These are phyloP conservation scores for Fusarium lateritium DNA, from an alignment of 2,329 filamentous ascomycete genomes.

Conservation along the genomic window DNA sequence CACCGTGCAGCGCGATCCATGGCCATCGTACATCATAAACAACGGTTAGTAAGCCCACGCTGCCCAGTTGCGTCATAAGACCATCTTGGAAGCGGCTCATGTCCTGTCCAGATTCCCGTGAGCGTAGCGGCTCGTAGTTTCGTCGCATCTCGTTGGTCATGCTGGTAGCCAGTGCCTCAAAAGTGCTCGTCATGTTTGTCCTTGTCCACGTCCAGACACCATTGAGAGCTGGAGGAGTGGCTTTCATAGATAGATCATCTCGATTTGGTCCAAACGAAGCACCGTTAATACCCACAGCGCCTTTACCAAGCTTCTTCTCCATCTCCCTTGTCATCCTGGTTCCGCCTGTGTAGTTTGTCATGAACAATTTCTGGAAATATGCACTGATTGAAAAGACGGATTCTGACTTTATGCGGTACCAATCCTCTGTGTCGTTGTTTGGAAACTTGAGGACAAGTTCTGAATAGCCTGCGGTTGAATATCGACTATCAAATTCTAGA, in stretches of 20 bases:
- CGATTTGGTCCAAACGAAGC: neutral
- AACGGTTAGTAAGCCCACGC: slow-evolving; percentile 1
- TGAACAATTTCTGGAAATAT: slow-evolving; percentile 10
- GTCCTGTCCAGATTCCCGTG: slow-evolving; percentile 4
- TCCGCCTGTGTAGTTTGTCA: neutral
- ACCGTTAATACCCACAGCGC: slow-evolving; percentile 17
- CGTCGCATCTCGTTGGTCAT: slow-evolving; percentile 30
- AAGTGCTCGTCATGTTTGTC: slow-evolving; percentile 17
- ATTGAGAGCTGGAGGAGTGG: slow-evolving; percentile 3
- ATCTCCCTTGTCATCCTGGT: neutral
- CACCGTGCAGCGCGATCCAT: slow-evolving; percentile 14
- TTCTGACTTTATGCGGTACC: neutral
- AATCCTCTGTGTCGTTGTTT: neutral
- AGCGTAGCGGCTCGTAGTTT: neutral
- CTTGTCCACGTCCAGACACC: slow-evolving; percentile 17
- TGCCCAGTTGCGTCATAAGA: slow-evolving; percentile 4
- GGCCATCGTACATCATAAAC: slow-evolving; percentile 20
- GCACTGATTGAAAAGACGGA: slow-evolving; percentile 20
- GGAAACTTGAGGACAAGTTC: neutral
- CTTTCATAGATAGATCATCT: neutral
- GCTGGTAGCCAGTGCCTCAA: slow-evolving; percentile 16
- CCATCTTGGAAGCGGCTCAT: slow-evolving; percentile 7
- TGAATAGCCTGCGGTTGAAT: slow-evolving; percentile 1
- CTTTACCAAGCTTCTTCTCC: slow-evolving; percentile 8
- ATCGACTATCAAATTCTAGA: slow-evolving; percentile 9